phyloP scores from a whole-genome alignment of 2,329 filamentous ascomycete genomes.

The Talaromyces sp. region DNA sequence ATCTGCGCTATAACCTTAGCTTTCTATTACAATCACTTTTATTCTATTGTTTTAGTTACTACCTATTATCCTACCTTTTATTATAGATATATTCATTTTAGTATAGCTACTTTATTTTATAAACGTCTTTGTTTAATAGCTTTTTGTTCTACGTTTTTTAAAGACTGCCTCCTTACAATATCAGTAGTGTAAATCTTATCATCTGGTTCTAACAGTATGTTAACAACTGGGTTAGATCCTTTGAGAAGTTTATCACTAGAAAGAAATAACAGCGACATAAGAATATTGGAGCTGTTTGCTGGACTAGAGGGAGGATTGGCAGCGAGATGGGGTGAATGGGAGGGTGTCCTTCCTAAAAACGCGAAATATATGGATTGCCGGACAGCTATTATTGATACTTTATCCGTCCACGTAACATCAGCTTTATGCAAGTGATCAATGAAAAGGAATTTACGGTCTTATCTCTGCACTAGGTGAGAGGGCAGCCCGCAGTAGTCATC shows the following conservation, averaged over 20 bases:
- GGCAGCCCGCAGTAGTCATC: background rate
- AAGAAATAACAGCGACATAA: background rate
- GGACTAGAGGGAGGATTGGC: background rate
- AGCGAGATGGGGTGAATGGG: background rate
- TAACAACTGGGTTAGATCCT: background rate
- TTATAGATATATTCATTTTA: too few species aligned
- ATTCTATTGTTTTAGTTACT: too few species aligned
- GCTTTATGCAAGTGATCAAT: background rate
- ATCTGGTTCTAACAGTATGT: too few species aligned
- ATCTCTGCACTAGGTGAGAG: background rate
- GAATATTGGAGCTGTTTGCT: too few species aligned
- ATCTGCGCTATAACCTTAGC: too few species aligned
- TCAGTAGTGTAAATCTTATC: too few species aligned
- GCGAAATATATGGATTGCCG: background rate
- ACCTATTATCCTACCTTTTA: too few species aligned
- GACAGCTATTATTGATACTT: background rate
- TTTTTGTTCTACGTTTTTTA: too few species aligned
- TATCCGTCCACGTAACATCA: background rate
- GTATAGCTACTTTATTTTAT: too few species aligned
- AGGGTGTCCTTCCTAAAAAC: background rate
- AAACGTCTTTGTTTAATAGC: too few species aligned
- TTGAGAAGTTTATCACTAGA: background rate
- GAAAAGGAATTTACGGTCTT: background rate
- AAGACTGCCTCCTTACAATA: too few species aligned
- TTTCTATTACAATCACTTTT: too few species aligned